Base-by-base conservation (phyloP, 192 early-diverging fungal genomes). In the Glomus cerebriforme region DNA sequence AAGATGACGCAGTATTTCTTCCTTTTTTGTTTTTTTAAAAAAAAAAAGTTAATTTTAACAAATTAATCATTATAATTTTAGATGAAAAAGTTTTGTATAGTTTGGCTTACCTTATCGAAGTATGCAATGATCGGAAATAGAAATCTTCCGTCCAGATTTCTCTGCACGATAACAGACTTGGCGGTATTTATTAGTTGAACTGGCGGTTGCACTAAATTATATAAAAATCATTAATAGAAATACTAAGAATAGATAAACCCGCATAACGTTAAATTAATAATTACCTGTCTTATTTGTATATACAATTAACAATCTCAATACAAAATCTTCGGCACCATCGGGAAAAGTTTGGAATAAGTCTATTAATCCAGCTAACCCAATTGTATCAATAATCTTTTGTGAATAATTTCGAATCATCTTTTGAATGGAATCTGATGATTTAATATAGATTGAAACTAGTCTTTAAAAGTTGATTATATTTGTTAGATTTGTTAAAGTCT, bases 321-420 rank as follows among this genome's bases (percentile, higher is more conserved):
- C 85, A 31, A 96, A 84, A 32, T 85, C 83, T 78, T 95, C 95
- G 12, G 91, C 85, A 24, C 93, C 94, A 59, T 81, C 78, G n/a
- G 92, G 92, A 80, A 93, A 94, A 59, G 83, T 81, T n/a, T 85
- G 82, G 72, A 95, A 87, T 37, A 90, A 75, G 19, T 85, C 73
- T 15, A 89, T 69, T 63, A 94, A 88, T 64, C 37, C 63, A 49
- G 63, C 88, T 87, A 49, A 94, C 47, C 45, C 92, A 1, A 71
- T 45, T 4, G 43, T 71, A 10, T 71, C 69, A 47, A 71, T 27
- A 2, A 71, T 29, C 49, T 71, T 71, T 71, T 22, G 24, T 29
- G 69, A 37, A 27, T 71, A 35, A 26, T 71, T 71, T 22, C 69
- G 69, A 71, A 71, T 71, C 24, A 71, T 26, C 8, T 24, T 47